Evolutionary conservation across 208 protist species (phyloP).

Genomic region (Trypanosoma lewisi): DNA sequence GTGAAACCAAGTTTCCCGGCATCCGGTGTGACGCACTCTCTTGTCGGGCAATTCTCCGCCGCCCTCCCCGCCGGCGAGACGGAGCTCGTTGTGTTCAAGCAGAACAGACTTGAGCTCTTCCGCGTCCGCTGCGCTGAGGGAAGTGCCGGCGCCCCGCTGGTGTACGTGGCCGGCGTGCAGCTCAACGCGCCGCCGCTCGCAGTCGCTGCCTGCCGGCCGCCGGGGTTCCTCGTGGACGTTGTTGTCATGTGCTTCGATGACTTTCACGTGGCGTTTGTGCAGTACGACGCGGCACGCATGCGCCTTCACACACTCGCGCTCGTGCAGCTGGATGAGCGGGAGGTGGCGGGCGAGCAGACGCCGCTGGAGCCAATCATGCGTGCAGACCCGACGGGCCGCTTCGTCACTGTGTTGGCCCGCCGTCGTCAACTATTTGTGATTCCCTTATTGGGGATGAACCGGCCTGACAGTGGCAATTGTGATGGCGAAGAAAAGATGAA

Average conservation of each 20-base stretch:
- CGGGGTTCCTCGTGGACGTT: slow-evolving; percentile 49
- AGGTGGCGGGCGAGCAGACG: slow-evolving; percentile 38
- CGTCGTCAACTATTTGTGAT: slow-evolving; percentile 72
- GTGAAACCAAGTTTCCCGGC: slow-evolving; percentile 70
- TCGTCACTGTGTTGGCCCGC: slow-evolving; percentile 65
- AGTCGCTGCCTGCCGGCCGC: slow-evolving; percentile 53
- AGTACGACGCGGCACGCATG: slow-evolving; percentile 54
- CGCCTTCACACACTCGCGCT: slow-evolving; percentile 74
- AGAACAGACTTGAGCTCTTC: slow-evolving; percentile 79
- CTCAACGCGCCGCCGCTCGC: slow-evolving; percentile 67
- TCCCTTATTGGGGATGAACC: slow-evolving; percentile 35
- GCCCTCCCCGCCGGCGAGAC: slow-evolving; percentile 27
- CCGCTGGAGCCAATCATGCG: slow-evolving; percentile 66
- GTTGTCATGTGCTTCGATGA: slow-evolving; percentile 80
- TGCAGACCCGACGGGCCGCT: slow-evolving; percentile 55
- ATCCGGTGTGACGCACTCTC: slow-evolving; percentile 68
- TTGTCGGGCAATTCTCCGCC: slow-evolving; percentile 66
- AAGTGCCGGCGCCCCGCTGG: slow-evolving; percentile 10
- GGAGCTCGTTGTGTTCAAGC: slow-evolving; percentile 61
- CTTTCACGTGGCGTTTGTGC: slow-evolving; percentile 80
- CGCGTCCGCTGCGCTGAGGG: slow-evolving; percentile 8
- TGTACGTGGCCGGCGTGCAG: slow-evolving; percentile 40
- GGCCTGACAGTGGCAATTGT: slow-evolving; percentile 15
- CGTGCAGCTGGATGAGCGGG: slow-evolving; percentile 78
- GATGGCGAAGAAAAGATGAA: not conserved